Base-by-base conservation (phyloP, 1,139 yeast species). In the Eremothecium gossypii region DNA sequence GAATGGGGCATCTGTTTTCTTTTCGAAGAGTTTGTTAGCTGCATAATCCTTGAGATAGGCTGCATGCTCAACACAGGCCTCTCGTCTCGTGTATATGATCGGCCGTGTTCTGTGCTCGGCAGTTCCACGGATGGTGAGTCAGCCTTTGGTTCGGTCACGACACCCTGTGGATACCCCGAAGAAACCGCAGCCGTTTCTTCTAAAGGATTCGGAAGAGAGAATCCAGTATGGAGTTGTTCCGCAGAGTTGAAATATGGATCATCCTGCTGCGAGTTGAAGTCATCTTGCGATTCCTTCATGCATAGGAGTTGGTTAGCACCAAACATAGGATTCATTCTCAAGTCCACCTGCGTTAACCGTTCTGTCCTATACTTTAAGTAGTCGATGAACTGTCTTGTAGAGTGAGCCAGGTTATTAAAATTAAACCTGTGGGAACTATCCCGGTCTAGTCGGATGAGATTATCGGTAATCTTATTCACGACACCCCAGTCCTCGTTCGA, bases 261-360 rank as follows among this genome's bases (percentile, higher is more conserved):
- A n/a, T 31, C 43, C n/a, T 38, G 27, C 39, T 53, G 56, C 2
- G 59, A 55, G 36, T 53, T 49, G 27, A 51, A 52, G 14, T 52
- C 57, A 36, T 47, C 41, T 35, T 52, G 55, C 5, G 56, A 48
- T 13, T 45, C 51, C 11, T 40, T 27, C n/a, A 39, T 30, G 10
- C 41, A 27, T 8, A 14, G 9, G 10, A 28, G 27, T 11, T 41
- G 39, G 11, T 34, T 30, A 3, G 34, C 43, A 8, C 41, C 45
- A 32, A 47, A 49, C 6, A 52, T 30, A 29, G 54, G 52, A 32
- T 50, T 48, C 20, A 26, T 45, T 23, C 32, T 31, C 1, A 29
- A 20, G 20, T 26, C 8, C 8, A 17, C 26, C 31, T 31, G 33
- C 4, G 4, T 28, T 27, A 36, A 9, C 28, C 12, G 27, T 17